These are phyloP conservation scores for Ophiostoma ulmi DNA, from an alignment of 2,329 filamentous ascomycete genomes.

Conservation along the genomic window DNA sequence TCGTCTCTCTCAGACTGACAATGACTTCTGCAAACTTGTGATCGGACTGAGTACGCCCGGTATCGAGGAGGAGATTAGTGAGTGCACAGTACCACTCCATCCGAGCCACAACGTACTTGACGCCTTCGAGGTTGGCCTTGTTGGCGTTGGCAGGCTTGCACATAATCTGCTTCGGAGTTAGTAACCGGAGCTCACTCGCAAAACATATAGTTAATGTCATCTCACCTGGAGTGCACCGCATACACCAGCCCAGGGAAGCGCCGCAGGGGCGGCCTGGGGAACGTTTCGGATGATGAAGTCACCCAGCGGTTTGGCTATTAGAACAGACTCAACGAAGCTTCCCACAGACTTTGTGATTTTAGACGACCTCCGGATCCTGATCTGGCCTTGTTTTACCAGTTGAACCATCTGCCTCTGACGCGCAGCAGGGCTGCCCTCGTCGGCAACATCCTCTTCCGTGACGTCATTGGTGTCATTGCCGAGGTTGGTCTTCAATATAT, in stretches of 20 bases:
- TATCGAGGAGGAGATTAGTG: constrained; percentile 31
- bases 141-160: not conserved
- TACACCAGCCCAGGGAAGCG: not conserved
- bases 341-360: constrained; percentile 4
- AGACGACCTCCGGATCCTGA: not conserved
- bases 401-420: not conserved
- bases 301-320: not conserved
- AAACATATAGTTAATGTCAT: not conserved
- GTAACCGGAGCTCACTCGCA: not conserved
- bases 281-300: not conserved
- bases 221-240: not conserved
- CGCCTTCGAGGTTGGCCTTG: constrained; percentile 34
- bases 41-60: not conserved
- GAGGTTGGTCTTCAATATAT: not conserved
- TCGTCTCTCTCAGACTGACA: not conserved
- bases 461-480: not conserved
- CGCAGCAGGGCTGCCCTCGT: not conserved
- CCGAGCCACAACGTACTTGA: constrained; percentile 35
- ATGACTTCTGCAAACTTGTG: not conserved
- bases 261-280: not conserved
- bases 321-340: not conserved
- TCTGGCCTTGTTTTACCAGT: not conserved
- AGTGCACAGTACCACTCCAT: constrained; percentile 40
- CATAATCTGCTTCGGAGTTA: not conserved
- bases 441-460: not conserved